Percentiles rank a stretch among this genome's conserved stretches.
These are phyloP conservation scores for Diddensiella santjacobensis DNA, from an alignment of 805 yeast species.

Conservation along the genomic window DNA sequence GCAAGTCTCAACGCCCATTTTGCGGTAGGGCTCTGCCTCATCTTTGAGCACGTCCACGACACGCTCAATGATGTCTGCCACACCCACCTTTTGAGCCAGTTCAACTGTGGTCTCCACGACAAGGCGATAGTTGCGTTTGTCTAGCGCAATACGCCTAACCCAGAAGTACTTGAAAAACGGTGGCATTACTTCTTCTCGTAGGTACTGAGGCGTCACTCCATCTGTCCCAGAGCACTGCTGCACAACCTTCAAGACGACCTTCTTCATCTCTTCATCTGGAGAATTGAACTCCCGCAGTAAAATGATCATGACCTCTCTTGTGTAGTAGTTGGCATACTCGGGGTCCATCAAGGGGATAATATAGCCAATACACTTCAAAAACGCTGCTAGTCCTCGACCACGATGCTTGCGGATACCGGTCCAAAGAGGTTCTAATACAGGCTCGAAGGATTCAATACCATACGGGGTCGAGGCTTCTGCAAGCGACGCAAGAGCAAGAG, in stretches of 20 bases:
- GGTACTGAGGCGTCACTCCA: slow-evolving; percentile 47
- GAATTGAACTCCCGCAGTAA: slow-evolving; percentile 68
- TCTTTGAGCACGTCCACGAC: slow-evolving; percentile 65
- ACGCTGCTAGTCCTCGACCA: slow-evolving; percentile 73
- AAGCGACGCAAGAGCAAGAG: slow-evolving; percentile 63
- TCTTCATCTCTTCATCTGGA: slow-evolving; percentile 85
- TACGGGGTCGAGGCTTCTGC: slow-evolving; percentile 84
- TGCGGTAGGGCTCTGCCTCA: slow-evolving; percentile 74
- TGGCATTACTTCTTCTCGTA: slow-evolving; percentile 50
- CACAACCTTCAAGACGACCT: slow-evolving; percentile 64
- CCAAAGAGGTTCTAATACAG: slow-evolving; percentile 74
- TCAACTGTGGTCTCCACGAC: slow-evolving; percentile 71
- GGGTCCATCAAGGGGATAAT: slow-evolving; percentile 83
- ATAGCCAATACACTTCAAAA: slow-evolving; percentile 71
- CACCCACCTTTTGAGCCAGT: slow-evolving; percentile 66
- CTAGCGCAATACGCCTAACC: slow-evolving; percentile 70
- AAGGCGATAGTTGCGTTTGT: slow-evolving; percentile 46
- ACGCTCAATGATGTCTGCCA: slow-evolving; percentile 52
- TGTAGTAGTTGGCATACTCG: slow-evolving; percentile 73
- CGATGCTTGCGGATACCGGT: slow-evolving; percentile 69
- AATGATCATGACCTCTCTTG: slow-evolving; percentile 66
- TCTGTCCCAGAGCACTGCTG: slow-evolving; percentile 62
- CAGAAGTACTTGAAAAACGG: slow-evolving; percentile 71
- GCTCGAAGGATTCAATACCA: slow-evolving; percentile 85
- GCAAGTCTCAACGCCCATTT: slow-evolving; percentile 72